These are phyloP conservation scores for Rhypophila decipiens DNA, from an alignment of 495 filamentous ascomycete species.

Conservation along the genomic window DNA sequence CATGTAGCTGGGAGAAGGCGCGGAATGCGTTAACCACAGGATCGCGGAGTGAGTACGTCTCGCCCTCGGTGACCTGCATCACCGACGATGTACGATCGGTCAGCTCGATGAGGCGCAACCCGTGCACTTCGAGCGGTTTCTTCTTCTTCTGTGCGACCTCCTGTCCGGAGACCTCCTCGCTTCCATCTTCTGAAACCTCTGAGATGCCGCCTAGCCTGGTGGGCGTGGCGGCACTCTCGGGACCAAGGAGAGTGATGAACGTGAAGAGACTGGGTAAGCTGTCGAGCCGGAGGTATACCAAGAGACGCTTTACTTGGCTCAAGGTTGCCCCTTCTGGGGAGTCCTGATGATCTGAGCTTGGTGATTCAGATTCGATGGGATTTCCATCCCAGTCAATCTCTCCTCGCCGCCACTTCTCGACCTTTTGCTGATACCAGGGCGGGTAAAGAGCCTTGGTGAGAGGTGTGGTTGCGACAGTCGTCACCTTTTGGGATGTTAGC, in stretches of 20 bases:
- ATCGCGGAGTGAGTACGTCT: constrained; percentile 70
- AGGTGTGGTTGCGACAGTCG: constrained; percentile 87
- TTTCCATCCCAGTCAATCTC: constrained; percentile 93
- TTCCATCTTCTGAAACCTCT: too few species aligned
- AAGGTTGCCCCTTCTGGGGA: constrained; percentile 39
- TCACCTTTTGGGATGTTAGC: constrained; percentile 36
- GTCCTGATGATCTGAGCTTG: constrained; percentile 31
- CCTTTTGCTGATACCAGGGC: constrained; percentile 82
- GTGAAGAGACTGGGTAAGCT: constrained; percentile 82
- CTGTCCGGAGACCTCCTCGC: background rate
- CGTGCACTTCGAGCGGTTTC: constrained; percentile 71
- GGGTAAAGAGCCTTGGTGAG: constrained; percentile 75
- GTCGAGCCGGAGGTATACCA: constrained; percentile 72
- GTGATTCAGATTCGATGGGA: constrained; percentile 30
- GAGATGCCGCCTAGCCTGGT: constrained; percentile 19
- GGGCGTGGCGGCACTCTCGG: constrained; percentile 23
- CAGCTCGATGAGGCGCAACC: constrained; percentile 77
- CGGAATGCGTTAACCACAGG: constrained; percentile 90
- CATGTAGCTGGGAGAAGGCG: constrained; percentile 78
- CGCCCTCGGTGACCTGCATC: constrained; percentile 84
- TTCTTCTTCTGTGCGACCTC: constrained; percentile 22
- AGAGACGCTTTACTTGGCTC: constrained; percentile 39
- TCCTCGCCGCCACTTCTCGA: constrained; percentile 82
- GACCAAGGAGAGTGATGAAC: constrained; percentile 70
- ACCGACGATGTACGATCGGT: constrained; percentile 91